A percentile compares a stretch with the other conserved stretches of the same genome.
These are phyloP conservation scores for Plectranthus barbatus DNA, from an alignment of 257 asterid species.

Conservation along the genomic window DNA sequence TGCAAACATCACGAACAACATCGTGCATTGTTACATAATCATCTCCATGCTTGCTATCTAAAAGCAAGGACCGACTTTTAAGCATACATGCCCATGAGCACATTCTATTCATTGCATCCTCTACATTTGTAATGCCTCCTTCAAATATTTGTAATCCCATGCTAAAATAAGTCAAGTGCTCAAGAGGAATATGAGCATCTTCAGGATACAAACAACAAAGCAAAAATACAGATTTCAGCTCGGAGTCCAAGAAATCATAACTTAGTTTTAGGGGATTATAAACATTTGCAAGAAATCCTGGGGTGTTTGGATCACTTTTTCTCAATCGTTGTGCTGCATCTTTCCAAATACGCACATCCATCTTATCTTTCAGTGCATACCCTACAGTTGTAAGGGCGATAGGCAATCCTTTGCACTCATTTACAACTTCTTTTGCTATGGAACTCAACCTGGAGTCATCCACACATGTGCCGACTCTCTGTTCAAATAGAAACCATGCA, in stretches of 20 bases:
- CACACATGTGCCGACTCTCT: too few relatives aligned
- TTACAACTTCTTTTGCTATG: too few relatives aligned
- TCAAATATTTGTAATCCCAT: conserved; percentile 8
- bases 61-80: not conserved
- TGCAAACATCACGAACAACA: conserved; percentile 10
- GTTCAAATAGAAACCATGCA: too few relatives aligned
- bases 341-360: too few relatives aligned
- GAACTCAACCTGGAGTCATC: too few relatives aligned
- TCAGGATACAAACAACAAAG: conserved; percentile 5
- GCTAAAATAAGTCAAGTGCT: conserved; percentile 1
- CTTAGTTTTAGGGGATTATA: not conserved
- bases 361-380: too few relatives aligned
- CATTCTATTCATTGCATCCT: conserved; percentile 4
- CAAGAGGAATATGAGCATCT: not conserved
- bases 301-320: too few relatives aligned
- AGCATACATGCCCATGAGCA: not conserved
- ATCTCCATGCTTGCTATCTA: not conserved
- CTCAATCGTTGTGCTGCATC: too few relatives aligned
- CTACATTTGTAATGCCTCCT: not conserved
- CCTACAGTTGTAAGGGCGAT: too few relatives aligned
- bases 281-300: too few relatives aligned
- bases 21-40: conserved; percentile 16
- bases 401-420: too few relatives aligned
- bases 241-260: not conserved
- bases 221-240: not conserved